These are phyloP conservation scores for Pseudogymnoascus sp. DNA, from an alignment of 2,329 filamentous ascomycete genomes.

Conservation along the genomic window DNA sequence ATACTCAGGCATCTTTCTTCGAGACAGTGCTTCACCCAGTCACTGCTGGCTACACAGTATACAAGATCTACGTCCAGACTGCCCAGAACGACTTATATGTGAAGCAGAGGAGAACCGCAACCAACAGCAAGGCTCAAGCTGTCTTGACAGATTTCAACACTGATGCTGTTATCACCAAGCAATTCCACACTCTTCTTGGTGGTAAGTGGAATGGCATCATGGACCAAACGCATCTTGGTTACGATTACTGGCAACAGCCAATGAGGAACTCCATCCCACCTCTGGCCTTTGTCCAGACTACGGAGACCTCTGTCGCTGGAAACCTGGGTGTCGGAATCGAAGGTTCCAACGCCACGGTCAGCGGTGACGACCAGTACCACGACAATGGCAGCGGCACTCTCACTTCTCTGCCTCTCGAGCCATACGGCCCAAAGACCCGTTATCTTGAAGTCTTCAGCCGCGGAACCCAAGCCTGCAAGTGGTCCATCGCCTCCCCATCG, in stretches of 20 bases:
- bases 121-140: constrained; percentile 46
- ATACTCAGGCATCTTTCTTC: constrained; percentile 52
- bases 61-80: constrained; percentile 45
- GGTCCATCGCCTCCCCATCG: constrained; percentile 41
- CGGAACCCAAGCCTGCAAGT: constrained; percentile 45
- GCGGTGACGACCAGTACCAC: constrained; percentile 60
- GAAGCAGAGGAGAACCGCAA: constrained; percentile 47
- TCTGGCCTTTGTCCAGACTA: constrained; percentile 51
- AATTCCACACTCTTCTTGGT: constrained; percentile 50
- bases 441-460: constrained; percentile 60
- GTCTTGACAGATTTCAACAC: constrained; percentile 48
- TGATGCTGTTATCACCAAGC: constrained; percentile 47
- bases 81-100: constrained; percentile 49
- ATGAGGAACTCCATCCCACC: constrained; percentile 62
- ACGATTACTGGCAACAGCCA: constrained; percentile 60
- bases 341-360: constrained; percentile 58
- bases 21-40: constrained; percentile 55
- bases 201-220: constrained; percentile 60
- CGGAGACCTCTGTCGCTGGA: constrained; percentile 52
- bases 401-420: constrained; percentile 49
- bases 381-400: constrained; percentile 47
- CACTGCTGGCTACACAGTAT: constrained; percentile 48
- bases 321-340: constrained; percentile 58
- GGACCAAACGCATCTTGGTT: constrained; percentile 51
- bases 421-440: constrained; percentile 47